Base-by-base conservation (phyloP, 1,284 basidiomycete genomes). In the Trichosporon coremiiforme region DNA sequence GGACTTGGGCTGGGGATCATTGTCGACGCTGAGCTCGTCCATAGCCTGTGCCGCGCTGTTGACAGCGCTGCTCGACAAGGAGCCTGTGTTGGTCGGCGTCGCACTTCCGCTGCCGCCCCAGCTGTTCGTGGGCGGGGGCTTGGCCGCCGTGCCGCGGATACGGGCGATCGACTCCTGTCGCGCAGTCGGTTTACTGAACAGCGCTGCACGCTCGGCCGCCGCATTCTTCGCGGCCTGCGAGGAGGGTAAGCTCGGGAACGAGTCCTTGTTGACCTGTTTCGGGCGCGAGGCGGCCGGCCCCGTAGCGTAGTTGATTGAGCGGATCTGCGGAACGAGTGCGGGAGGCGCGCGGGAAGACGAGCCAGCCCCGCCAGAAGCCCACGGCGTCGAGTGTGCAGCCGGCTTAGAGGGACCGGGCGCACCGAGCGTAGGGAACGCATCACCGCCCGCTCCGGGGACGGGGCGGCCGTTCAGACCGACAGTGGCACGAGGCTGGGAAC, bases 241-340 rank as follows among this genome's bases (percentile, higher is more conserved):
- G 1, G 85, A 20, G 0, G 90, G 91, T 5, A 93, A 83, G 75
- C 89, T 38, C 1, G 92, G 92, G 85, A 94, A 94, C 29, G 89
- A 85, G 0, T 88, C 73, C 35, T 85, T 86, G 13, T 88, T 71
- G 38, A 64, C 55, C 50, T 73, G 64, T 55, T 75, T 76, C 36
- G 68, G 38, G 20, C 65, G 57, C 13, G 41, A 45, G 15, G 41
- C 41, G 15, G 72, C 35, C 13, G 72, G 55, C 5, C 71, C 68
- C 0, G 71, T 53, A 22, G 79, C 71, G 67, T 75, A 79, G 71
- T 83, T 80, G 70, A 83, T 78, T 3, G 80, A 81, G 17, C 81
- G 75, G 65, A 81, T 77, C 60, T 77, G 70, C 17, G 78, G 78
- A 0, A 74, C 72, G 15, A 80, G 71, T 0, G 74, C 79, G 1